A percentile compares a stretch with the other conserved stretches of the same genome.
Evolutionary conservation across 2,329 filamentous ascomycete genomes (phyloP).

Genomic region (Ascochyta viciae-villosae): DNA sequence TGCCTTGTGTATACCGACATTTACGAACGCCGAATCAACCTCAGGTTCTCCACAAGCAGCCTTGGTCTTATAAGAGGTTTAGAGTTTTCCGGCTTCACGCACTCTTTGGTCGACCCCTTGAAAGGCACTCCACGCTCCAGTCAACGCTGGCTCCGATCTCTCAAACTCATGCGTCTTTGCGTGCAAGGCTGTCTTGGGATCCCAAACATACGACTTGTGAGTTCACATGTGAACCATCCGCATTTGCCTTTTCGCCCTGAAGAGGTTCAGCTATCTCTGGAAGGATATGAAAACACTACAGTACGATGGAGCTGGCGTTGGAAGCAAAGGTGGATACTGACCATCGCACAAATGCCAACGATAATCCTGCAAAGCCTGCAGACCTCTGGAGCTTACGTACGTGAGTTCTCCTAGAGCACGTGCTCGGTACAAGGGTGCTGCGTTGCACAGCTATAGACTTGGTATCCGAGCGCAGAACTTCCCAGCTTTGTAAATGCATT

Average conservation of each 20-base stretch:
- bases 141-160: conserved; percentile 44
- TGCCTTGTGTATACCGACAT: neutral
- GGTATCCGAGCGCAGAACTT: too few species aligned
- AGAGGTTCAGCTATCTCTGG: conserved; percentile 37
- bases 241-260: conserved; percentile 38
- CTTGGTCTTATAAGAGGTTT: conserved; percentile 3
- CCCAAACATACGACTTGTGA: neutral
- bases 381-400: conserved; percentile 35
- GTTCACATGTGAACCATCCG: conserved; percentile 22
- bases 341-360: conserved; percentile 19
- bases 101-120: conserved; percentile 34
- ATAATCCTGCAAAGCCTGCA: too few species aligned
- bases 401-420: too few species aligned
- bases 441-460: too few species aligned
- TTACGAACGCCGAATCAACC: neutral
- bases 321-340: too few species aligned
- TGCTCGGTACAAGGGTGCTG: too few species aligned
- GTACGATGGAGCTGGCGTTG: too few species aligned
- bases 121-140: conserved; percentile 36
- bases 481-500: too few species aligned
- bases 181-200: conserved; percentile 44
- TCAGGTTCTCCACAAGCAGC: neutral
- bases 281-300: conserved; percentile 34
- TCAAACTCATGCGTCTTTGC: conserved; percentile 42
- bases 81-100: conserved; percentile 30